Percentiles rank a stretch among this genome's conserved stretches.
Evolutionary conservation across 306 rosid genomes (phyloP).

Genomic region (Cucumis sativus): Cucumber_9930_V3 NC_026656.2:3547001-3547500

Average conservation of each 20-base stretch:
- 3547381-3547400: constrained; percentile 59
- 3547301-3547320: constrained; percentile 56
- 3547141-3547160: constrained; percentile 56
- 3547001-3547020: constrained; percentile 73
- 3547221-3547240: constrained; percentile 53
- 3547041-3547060: constrained; percentile 46
- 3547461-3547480: constrained; percentile 77
- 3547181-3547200: constrained; percentile 72
- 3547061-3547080: constrained; percentile 52
- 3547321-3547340: constrained; percentile 47
- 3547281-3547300: constrained; percentile 77
- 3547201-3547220: constrained; percentile 66
- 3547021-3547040: constrained; percentile 70
- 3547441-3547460: constrained; percentile 80
- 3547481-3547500: constrained; percentile 54
- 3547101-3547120: constrained; percentile 65
- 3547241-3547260: constrained; percentile 39
- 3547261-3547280: constrained; percentile 59
- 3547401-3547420: constrained; percentile 59
- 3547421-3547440: constrained; percentile 58
- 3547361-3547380: constrained; percentile 54
- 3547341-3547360: constrained; percentile 49
- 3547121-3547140: constrained; percentile 58
- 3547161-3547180: constrained; percentile 64
- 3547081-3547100: constrained; percentile 82